These are phyloP conservation scores for Diplodia seriata DNA, from an alignment of 2,329 filamentous ascomycete species.

Conservation along the genomic window DNA sequence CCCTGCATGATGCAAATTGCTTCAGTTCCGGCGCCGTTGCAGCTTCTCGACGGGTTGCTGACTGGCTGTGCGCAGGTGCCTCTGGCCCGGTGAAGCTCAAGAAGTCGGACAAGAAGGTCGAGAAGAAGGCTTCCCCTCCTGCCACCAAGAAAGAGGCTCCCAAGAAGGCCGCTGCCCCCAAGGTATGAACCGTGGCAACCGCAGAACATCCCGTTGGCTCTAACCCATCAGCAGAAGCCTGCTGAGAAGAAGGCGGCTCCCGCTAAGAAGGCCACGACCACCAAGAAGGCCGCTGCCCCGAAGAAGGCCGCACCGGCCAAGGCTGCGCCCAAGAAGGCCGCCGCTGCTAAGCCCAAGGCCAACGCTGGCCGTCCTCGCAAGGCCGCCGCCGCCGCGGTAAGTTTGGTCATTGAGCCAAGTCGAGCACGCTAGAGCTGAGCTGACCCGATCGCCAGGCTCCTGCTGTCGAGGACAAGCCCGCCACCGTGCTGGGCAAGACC, in stretches of 20 bases:
- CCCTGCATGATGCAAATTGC: constrained; percentile 34
- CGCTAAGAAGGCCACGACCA: constrained; percentile 42
- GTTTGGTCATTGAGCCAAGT: not conserved
- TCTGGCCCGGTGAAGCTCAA: constrained; percentile 92
- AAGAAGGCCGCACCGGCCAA: constrained; percentile 56
- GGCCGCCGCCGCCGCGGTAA: constrained; percentile 42
- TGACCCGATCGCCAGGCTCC: constrained; percentile 54
- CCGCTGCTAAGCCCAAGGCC: constrained; percentile 52
- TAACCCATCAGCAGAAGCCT: constrained; percentile 20
- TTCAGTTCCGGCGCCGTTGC: not conserved
- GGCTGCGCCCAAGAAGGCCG: constrained; percentile 43
- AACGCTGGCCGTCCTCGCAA: constrained; percentile 57
- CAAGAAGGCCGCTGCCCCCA: constrained; percentile 32
- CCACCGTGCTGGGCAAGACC: constrained; percentile 75
- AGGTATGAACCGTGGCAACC: constrained; percentile 27
- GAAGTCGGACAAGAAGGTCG: constrained; percentile 67
- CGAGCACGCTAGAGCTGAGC: not conserved
- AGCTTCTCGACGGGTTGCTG: constrained; percentile 11
- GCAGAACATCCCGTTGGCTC: not conserved
- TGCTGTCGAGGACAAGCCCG: constrained; percentile 71
- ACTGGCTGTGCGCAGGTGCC: constrained; percentile 62
- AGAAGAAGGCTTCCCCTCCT: constrained; percentile 25
- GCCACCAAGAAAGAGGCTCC: constrained; percentile 42
- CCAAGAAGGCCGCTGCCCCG: constrained; percentile 44
- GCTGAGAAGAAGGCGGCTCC: constrained; percentile 52